Evolutionary conservation across 345 rosid genomes (phyloP), one percentile per base, ranked within the genome.

Genomic region (Salix caprea): DNA sequence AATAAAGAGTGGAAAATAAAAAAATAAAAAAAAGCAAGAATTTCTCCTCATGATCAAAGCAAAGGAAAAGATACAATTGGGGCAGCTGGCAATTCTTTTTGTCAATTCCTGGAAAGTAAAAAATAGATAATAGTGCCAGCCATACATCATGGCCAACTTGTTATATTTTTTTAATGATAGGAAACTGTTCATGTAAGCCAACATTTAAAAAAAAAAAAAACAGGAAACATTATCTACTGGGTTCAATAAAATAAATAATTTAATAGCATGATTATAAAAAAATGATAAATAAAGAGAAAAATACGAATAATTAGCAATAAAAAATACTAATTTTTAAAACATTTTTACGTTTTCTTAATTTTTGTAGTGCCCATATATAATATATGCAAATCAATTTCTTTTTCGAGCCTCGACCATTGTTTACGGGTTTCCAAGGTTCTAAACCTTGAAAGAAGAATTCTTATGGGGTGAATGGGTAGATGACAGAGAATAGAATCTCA

Each of bases 401-500:
- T 69, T 14, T 6, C 19, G 1, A 36, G 37, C 37, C 7, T 36
- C 6, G 37, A 36, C 37, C 6, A 36, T 36, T 36, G 37, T 36
- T 36, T 48, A 70, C 19, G 52, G 12, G 18, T 5, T 14, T 1
- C 2, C 62, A 5, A 50, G 7, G 61, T 50, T n/a, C 34, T 40
- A 40, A 40, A 40, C 44, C 50, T 44, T 23, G 28, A 23, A 23
- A 14, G 18, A 24, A 37, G 10, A 10, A 36, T 67, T 37, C 18
- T 67, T 67, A 67, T 2, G 2, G 0, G 30, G 70, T 67, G 64
- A 36, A 39, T 30, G 28, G 39, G 26, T 46, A 32, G 4, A 54
- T 71, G 74, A 54, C 54, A 71, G 30, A 71, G 11, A 34, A 70
- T 23, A 71, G 30, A 71, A 71, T 71, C 65, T 54, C 26, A 1